These are phyloP conservation scores for Stenogyne calaminthoides DNA, from an alignment of 305 asterid species.

Conservation along the genomic window DNA sequence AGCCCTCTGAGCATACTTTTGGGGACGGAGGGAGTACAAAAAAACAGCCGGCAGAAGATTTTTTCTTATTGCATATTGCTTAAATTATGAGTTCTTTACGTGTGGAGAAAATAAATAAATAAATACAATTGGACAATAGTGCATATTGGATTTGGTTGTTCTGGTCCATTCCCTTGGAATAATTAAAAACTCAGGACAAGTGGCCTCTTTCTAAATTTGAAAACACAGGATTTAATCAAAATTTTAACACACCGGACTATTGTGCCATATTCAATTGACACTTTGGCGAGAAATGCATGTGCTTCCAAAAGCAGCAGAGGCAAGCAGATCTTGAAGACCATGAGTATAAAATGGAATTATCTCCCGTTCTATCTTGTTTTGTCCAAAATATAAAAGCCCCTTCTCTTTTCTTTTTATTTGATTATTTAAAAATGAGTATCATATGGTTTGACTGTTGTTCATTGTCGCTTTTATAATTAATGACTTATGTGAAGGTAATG, in stretches of 20 bases:
- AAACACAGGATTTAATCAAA: background rate
- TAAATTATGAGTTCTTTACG: background rate
- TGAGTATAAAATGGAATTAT: no score
- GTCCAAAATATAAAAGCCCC: background rate
- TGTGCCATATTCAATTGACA: background rate
- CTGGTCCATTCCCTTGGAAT: background rate
- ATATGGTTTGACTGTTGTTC: background rate
- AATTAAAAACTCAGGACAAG: background rate
- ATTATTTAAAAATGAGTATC: background rate
- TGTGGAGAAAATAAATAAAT: background rate
- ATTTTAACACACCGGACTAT: background rate
- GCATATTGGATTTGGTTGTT: background rate
- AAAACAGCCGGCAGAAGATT: background rate
- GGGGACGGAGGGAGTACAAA: no score
- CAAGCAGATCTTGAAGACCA: background rate
- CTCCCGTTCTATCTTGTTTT: background rate
- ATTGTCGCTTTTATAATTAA: background rate
- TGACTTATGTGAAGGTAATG: background rate
- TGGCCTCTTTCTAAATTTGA: background rate
- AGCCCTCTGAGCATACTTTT: no score
- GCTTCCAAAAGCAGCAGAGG: background rate
- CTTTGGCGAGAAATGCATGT: background rate
- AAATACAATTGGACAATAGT: background rate
- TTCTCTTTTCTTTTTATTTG: background rate
- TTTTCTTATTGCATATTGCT: background rate